These are phyloP conservation scores for Trametes sp. DNA, from an alignment of 1,284 basidiomycete species.

Conservation along the genomic window DNA sequence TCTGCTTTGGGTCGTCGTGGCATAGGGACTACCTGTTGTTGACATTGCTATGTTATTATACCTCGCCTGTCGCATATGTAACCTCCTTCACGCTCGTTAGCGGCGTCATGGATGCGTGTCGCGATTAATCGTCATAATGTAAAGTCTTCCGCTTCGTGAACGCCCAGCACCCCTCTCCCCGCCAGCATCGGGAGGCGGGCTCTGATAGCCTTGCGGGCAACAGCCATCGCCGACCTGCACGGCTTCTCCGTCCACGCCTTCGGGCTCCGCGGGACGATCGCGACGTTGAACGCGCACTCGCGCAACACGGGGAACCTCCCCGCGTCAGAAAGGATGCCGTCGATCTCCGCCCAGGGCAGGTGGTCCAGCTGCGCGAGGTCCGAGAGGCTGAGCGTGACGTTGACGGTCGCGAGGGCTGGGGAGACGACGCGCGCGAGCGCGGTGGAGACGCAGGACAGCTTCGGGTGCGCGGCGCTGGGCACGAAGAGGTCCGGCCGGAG, in stretches of 20 bases:
- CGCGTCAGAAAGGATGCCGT: background rate
- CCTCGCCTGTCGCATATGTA: background rate
- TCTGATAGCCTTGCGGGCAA: background rate
- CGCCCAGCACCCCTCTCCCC: background rate
- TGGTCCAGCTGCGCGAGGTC: background rate
- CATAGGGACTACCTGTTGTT: background rate
- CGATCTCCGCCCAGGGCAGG: slow-evolving; percentile 7
- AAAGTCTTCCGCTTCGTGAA: slow-evolving; percentile 7
- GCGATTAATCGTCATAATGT: background rate
- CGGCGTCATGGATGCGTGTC: background rate
- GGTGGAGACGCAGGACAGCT: background rate
- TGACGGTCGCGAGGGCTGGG: slow-evolving; percentile 10
- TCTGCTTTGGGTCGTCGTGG: background rate
- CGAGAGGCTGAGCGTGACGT: slow-evolving; percentile 5
- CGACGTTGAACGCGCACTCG: slow-evolving; percentile 9
- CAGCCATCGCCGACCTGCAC: background rate
- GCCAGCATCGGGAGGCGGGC: background rate
- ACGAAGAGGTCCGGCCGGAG: slow-evolving; percentile 1
- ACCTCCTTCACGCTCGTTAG: background rate
- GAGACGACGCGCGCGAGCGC: background rate
- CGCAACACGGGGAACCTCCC: background rate
- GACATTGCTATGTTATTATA: background rate
- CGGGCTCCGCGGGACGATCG: background rate
- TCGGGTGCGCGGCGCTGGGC: background rate
- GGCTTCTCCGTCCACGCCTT: background rate